phyloP scores from a whole-genome alignment of 2,329 filamentous ascomycete genomes.

The Sclerotinia sclerotiorum region DNA sequence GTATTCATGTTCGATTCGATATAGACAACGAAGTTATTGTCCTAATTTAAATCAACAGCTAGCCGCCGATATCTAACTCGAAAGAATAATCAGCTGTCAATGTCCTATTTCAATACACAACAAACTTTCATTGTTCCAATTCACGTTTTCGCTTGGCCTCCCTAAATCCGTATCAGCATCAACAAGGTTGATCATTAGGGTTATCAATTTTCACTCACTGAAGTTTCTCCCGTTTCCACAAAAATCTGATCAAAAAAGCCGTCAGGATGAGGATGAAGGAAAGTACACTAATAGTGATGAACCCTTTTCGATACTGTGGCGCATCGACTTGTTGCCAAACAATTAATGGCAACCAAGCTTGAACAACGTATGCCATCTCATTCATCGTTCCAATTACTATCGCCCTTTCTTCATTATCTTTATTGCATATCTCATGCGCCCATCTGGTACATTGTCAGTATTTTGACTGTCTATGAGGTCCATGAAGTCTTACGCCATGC shows the following conservation, averaged over 20 bases:
- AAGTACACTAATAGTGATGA: slow-evolving; percentile 54
- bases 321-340: slow-evolving; percentile 66
- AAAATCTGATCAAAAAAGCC: slow-evolving; percentile 21
- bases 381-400: slow-evolving; percentile 67
- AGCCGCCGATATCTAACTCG: too few species aligned
- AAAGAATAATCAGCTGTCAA: too few species aligned
- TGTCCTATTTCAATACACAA: too few species aligned
- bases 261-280: slow-evolving; percentile 39
- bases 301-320: slow-evolving; percentile 61
- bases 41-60: too few species aligned
- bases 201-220: neutral
- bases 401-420: slow-evolving; percentile 64
- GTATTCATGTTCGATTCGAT: too few species aligned
- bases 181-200: neutral
- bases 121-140: neutral
- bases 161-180: neutral
- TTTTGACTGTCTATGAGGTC: too few species aligned
- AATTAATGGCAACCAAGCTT: slow-evolving; percentile 67
- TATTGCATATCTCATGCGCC: slow-evolving; percentile 55
- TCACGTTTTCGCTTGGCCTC: neutral
- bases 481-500: slow-evolving; percentile 44
- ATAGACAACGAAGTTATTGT: too few species aligned
- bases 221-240: slow-evolving; percentile 25
- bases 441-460: slow-evolving; percentile 41
- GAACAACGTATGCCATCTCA: slow-evolving; percentile 66